phyloP scores from a whole-genome alignment of 306 rosid genomes.

The Malus sylvestris region DNA sequence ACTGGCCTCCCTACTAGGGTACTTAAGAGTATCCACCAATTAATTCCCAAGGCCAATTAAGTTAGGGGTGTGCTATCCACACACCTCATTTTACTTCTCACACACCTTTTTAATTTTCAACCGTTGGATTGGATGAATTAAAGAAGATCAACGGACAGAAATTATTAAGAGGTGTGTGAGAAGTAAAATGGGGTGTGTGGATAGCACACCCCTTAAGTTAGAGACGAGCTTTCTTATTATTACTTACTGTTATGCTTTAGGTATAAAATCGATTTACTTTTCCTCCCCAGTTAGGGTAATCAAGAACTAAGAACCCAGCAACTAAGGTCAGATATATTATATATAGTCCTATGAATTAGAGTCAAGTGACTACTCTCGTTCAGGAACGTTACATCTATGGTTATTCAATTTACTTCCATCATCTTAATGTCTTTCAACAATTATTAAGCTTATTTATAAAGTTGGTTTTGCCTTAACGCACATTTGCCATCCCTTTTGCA shows the following conservation, averaged over 20 bases:
- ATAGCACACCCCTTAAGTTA: not conserved
- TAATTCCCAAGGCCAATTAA: not conserved
- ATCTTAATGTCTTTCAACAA: not conserved
- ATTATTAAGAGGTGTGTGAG: too few species aligned
- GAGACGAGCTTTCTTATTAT: not conserved
- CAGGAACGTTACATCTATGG: not conserved
- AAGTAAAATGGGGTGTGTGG: too few species aligned
- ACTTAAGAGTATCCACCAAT: not conserved
- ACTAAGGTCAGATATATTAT: not conserved
- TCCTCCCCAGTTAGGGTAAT: not conserved
- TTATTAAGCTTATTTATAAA: not conserved
- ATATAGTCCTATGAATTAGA: not conserved
- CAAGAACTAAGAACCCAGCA: not conserved
- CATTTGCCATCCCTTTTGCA: not conserved
- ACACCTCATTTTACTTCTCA: too few species aligned
- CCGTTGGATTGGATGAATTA: too few species aligned
- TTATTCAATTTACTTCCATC: not conserved
- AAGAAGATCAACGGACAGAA: too few species aligned
- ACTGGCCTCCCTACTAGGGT: constrained; percentile 62
- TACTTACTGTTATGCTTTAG: not conserved
- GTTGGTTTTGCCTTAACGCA: not conserved
- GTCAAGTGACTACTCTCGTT: not conserved
- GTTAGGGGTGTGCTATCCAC: too few species aligned
- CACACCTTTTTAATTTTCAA: too few species aligned
- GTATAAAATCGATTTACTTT: not conserved